Base-by-base conservation (phyloP, 768 basidiomycete species). In the Pulveroboletus sp. region DNA sequence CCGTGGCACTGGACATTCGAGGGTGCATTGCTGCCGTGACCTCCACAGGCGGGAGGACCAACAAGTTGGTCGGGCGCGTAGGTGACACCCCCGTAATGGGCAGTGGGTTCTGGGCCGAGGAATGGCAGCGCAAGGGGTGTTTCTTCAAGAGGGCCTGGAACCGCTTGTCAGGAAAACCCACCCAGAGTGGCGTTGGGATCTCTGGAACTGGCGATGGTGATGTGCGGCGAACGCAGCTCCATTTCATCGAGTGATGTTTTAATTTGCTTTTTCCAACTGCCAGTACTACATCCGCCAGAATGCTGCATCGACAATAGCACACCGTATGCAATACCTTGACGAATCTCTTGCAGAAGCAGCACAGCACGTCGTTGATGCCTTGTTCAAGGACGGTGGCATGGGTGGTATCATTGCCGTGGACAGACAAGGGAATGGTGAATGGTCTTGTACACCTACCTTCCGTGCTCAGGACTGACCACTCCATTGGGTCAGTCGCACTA, bases 191-290 rank as follows among this genome's bases (percentile, higher is more conserved):
- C 8, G 70, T 92, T 21, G 88, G 89, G 5, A 70, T 92, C n/a
- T 88, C 86, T 28, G 87, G 89, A 0, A 92, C 90, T 11, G 90
- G 90, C 7, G 83, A 91, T 57, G 89, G 89, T 54, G 89, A 92
- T 67, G 87, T 89, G 62, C 51, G 81, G 69, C 33, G 40, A 35
- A 37, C 28, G 39, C 14, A 28, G 17, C 35, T 39, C 8, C 43
- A 33, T 39, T 26, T 38, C 47, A 35, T 38, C 15, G 47, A 38
- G 46, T 24, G 39, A 40, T 47, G 37, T 43, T 18, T 50, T 43
- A 41, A 56, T 42, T 27, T 33, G 12, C 8, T 14, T 18, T 33
- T 36, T 43, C 28, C 17, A 42, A 21, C 27, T 38, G 41, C 7
- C 51, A 92, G 88, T 88, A 85, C 64, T 92, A 85, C 62, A 89